These are phyloP conservation scores for Komagataella phaffii DNA, from an alignment of 805 yeast genomes.

Conservation along the genomic window DNA sequence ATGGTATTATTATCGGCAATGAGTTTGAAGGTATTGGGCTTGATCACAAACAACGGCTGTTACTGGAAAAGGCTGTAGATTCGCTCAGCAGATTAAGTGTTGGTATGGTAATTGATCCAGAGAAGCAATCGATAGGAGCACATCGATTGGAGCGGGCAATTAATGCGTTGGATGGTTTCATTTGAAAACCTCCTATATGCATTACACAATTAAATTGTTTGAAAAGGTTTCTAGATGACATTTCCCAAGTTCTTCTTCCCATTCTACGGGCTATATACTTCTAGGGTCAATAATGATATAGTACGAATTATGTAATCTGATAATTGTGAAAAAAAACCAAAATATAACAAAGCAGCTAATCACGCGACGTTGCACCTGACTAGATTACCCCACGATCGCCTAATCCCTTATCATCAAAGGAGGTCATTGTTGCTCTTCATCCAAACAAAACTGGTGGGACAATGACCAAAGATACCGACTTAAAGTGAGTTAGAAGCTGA, in stretches of 20 bases:
- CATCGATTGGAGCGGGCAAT: slow-evolving; percentile 71
- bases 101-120: slow-evolving; percentile 81
- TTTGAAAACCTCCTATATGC: background rate
- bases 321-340: no score
- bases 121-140: slow-evolving; percentile 68
- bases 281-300: no score
- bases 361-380: background rate
- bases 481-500: background rate
- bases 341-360: no score
- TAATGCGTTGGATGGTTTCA: slow-evolving; percentile 74
- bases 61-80: slow-evolving; percentile 78
- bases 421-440: background rate
- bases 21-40: slow-evolving; percentile 66
- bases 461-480: background rate
- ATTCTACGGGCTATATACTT: background rate
- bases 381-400: background rate
- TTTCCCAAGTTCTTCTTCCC: background rate
- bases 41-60: slow-evolving; percentile 62
- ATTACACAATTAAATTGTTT: no score
- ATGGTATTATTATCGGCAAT: slow-evolving; percentile 49
- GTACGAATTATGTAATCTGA: no score
- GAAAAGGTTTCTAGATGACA: no score
- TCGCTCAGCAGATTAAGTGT: slow-evolving; percentile 76
- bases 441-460: background rate
- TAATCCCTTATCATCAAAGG: background rate